These are phyloP conservation scores for Exutisphaerella laricina DNA, from an alignment of 2,329 filamentous ascomycete genomes.

Conservation along the genomic window DNA sequence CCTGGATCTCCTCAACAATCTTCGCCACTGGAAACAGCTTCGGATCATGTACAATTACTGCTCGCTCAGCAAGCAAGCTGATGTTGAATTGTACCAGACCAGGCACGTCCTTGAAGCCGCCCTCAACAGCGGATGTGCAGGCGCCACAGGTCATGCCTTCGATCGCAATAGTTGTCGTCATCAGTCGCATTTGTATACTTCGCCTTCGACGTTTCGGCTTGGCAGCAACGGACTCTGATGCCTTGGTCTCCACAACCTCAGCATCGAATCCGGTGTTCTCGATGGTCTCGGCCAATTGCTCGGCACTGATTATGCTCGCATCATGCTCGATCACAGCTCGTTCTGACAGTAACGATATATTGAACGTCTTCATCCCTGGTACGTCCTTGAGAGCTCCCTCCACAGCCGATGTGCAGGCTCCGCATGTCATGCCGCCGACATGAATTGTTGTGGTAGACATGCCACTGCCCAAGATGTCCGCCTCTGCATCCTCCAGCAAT, in stretches of 20 bases:
- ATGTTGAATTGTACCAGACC: conserved; percentile 90
- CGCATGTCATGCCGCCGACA: conserved; percentile 82
- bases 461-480: conserved; percentile 41
- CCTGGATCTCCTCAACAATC: conserved; percentile 79
- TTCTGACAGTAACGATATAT: conserved; percentile 91
- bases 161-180: conserved; percentile 79
- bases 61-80: conserved; percentile 85
- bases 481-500: conserved; percentile 17
- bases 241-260: conserved; percentile 67
- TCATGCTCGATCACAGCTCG: conserved; percentile 93
- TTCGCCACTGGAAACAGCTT: conserved; percentile 63
- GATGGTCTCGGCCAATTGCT: conserved; percentile 75
- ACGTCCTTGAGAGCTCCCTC: conserved; percentile 83
- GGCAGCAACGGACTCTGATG: conserved; percentile 37
- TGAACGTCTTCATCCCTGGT: conserved; percentile 76
- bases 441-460: conserved; percentile 88
- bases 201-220: conserved; percentile 31
- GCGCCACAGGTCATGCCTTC: conserved; percentile 98
- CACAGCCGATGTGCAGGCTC: conserved; percentile 91
- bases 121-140: conserved; percentile 86
- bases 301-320: conserved; percentile 64
- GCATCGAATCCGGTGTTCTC: conserved; percentile 92
- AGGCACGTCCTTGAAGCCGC: conserved; percentile 68
- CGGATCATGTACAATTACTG: conserved; percentile 78
- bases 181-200: conserved; percentile 38